These are phyloP conservation scores for Metschnikowia noctiluminum DNA, from an alignment of 805 yeast species.

Conservation along the genomic window DNA sequence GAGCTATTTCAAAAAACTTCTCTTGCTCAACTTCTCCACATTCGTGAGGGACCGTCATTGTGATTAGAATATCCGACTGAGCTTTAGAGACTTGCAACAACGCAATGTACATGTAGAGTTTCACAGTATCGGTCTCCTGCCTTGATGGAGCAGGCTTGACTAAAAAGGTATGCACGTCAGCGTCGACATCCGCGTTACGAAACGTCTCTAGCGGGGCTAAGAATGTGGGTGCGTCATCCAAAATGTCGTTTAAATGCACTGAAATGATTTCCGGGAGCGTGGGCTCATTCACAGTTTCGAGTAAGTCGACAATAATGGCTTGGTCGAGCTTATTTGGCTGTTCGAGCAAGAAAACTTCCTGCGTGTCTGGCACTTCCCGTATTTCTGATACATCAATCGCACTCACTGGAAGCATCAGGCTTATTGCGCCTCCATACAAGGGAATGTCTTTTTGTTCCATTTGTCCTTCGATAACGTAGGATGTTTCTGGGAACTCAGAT, in stretches of 20 bases:
- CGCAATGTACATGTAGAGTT: constrained; percentile 51
- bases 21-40: constrained; percentile 10
- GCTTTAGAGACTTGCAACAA: constrained; percentile 50
- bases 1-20: constrained; percentile 10
- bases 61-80: constrained; percentile 58
- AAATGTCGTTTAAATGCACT: constrained; percentile 55
- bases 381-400: constrained; percentile 73
- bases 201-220: constrained; percentile 19
- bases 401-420: constrained; percentile 53
- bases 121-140: constrained; percentile 12
- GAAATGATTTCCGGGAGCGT: constrained; percentile 42
- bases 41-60: constrained; percentile 53
- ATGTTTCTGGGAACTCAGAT: no score
- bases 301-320: constrained; percentile 61
- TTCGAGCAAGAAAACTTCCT: constrained; percentile 76
- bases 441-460: background rate
- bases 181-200: constrained; percentile 5
- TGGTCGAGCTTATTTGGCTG: constrained; percentile 38
- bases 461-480: no score
- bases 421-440: constrained; percentile 71
- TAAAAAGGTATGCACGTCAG: constrained; percentile 17
- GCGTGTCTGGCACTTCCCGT: constrained; percentile 88
- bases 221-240: constrained; percentile 24
- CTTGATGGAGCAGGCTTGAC: constrained; percentile 18
- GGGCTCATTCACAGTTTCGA: constrained; percentile 47